Conservation (phyloP, 1,284 basidiomycete genomes). For the Austropuccinia psidii region DNA sequence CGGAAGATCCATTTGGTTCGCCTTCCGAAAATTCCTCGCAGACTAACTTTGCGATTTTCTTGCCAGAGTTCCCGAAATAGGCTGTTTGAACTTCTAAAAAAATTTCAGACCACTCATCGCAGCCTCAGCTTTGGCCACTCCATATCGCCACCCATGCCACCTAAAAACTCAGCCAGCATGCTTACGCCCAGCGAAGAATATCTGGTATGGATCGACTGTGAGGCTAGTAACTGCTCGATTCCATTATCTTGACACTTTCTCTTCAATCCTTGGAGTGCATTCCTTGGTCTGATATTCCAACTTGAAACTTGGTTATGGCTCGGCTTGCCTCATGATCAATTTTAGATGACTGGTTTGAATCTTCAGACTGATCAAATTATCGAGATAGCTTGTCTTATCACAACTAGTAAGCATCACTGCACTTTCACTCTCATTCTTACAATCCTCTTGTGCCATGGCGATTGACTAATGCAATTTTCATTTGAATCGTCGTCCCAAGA, state of each 20-base stretch:
- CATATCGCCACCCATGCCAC: no score
- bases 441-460: slow-evolving; percentile 39
- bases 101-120: no score
- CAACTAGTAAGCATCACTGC: slow-evolving; percentile 43
- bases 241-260: not conserved
- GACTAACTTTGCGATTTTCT: no score
- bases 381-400: slow-evolving; percentile 46
- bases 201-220: slow-evolving; percentile 36
- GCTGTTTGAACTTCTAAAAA: no score
- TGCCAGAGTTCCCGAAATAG: no score
- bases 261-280: not conserved
- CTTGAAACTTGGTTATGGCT: not conserved
- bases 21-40: no score
- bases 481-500: not conserved
- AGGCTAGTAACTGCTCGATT: not conserved
- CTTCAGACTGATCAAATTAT: slow-evolving; percentile 42
- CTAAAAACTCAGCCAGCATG: no score
- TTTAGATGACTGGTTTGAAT: slow-evolving; percentile 46
- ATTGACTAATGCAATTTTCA: not conserved
- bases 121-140: no score
- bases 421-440: slow-evolving; percentile 43
- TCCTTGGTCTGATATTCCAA: not conserved
- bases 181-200: no score
- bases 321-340: no score
- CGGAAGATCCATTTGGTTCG: no score